Conservation (phyloP, 2,329 filamentous ascomycete species). For the Fusarium sp. region DNA sequence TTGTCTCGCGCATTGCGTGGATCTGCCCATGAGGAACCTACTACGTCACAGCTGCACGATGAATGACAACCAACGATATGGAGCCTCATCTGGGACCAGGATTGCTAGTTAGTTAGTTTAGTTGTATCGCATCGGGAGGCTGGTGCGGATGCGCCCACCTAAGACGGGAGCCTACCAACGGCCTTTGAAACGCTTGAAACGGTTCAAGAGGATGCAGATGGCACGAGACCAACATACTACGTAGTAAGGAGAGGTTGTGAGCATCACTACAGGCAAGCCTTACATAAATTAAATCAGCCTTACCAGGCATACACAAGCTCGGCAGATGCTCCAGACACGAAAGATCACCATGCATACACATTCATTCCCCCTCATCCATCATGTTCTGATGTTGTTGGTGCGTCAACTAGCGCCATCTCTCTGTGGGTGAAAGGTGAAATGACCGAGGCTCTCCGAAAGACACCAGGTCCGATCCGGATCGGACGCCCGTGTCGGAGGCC, state of each 20-base stretch:
- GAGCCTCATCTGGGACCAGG: conserved; percentile 35
- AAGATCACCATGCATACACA: background rate
- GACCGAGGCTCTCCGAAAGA: conserved; percentile 32
- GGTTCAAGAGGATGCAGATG: background rate
- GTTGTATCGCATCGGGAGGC: background rate
- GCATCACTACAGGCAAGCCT: background rate
- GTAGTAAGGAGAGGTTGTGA: background rate
- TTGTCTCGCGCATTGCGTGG: conserved; percentile 7
- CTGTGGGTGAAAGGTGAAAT: background rate
- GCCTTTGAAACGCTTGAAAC: background rate
- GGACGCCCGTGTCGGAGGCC: conserved; percentile 34
- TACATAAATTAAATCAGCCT: background rate
- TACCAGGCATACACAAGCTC: background rate
- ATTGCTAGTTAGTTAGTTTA: background rate
- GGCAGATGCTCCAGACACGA: background rate
- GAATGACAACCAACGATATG: conserved; percentile 23
- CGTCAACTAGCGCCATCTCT: conserved; percentile 14
- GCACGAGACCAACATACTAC: conserved; percentile 1
- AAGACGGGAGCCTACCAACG: background rate
- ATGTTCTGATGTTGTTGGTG: conserved; percentile 10
- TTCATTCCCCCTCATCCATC: background rate
- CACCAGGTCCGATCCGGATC: conserved; percentile 30
- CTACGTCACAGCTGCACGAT: conserved; percentile 40
- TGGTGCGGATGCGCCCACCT: background rate
- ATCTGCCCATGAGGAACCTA: conserved; percentile 23